Percentiles rank a stretch among this genome's conserved stretches.
These are phyloP conservation scores for Cryptococcus depauperatus DNA, from an alignment of 1,284 basidiomycete species.

Conservation along the genomic window DNA sequence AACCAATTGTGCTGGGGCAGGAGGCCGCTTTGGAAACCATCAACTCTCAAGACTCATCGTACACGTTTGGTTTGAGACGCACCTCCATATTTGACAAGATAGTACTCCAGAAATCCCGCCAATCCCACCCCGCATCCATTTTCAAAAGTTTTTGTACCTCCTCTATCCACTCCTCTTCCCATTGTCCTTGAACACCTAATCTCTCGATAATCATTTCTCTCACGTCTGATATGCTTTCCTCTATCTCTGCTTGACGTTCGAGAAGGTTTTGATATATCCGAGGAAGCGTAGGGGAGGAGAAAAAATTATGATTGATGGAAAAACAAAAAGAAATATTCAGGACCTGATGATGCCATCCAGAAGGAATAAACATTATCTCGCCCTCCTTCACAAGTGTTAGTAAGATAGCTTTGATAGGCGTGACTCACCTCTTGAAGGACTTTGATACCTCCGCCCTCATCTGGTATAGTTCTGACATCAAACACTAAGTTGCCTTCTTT, in stretches of 20 bases:
- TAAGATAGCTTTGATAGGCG: constrained; percentile 9
- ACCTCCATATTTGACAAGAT: constrained; percentile 32
- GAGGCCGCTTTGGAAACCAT: background rate
- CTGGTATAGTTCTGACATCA: constrained; percentile 40
- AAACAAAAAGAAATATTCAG: constrained; percentile 44
- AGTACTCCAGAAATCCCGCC: constrained; percentile 41
- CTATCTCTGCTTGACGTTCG: constrained; percentile 41
- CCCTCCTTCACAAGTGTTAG: constrained; percentile 29
- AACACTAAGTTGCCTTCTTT: constrained; percentile 28
- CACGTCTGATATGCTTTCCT: constrained; percentile 47
- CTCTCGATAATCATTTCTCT: constrained; percentile 41
- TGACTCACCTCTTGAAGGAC: constrained; percentile 31
- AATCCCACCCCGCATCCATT: constrained; percentile 49
- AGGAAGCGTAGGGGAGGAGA: constrained; percentile 48
- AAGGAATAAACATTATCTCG: constrained; percentile 48
- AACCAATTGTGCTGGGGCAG: background rate
- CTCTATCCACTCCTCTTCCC: constrained; percentile 47
- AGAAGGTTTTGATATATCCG: constrained; percentile 46
- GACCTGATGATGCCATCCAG: constrained; percentile 47
- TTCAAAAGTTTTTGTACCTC: constrained; percentile 46
- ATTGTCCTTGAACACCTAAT: constrained; percentile 18
- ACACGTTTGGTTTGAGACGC: too few species aligned
- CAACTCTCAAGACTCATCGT: background rate
- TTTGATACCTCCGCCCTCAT: constrained; percentile 27
- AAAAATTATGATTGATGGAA: constrained; percentile 51